phyloP scores from a whole-genome alignment of 306 rosid species.

The Nissolia schottii region DNA sequence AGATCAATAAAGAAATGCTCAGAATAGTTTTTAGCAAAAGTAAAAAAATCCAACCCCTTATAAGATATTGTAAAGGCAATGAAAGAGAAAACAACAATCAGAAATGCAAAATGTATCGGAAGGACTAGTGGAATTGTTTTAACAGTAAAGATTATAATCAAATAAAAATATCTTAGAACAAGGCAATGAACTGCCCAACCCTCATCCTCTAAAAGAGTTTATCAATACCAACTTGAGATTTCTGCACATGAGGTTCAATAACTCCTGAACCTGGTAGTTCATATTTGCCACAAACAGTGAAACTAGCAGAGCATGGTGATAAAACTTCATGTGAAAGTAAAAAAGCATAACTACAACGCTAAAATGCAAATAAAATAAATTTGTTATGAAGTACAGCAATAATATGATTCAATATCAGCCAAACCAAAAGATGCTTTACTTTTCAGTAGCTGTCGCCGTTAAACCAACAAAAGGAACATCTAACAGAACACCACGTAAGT shows the following conservation, averaged over 20 bases:
- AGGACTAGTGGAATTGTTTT: background rate
- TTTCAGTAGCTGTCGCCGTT: constrained; percentile 91
- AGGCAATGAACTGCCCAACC: background rate
- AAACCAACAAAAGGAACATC: constrained; percentile 85
- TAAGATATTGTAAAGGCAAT: background rate
- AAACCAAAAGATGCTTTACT: constrained; percentile 44
- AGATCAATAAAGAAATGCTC: background rate
- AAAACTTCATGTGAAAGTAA: background rate
- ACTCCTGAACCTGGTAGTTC: background rate
- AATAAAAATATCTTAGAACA: background rate
- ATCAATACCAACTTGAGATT: background rate
- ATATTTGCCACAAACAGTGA: background rate
- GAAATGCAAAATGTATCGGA: background rate
- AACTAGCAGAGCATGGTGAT: background rate
- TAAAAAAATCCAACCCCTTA: background rate
- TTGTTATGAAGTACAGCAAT: background rate
- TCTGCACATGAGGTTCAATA: background rate
- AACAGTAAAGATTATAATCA: background rate
- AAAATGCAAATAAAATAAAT: background rate
- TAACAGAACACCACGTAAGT: constrained; percentile 58
- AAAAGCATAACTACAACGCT: background rate
- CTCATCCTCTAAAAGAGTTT: background rate
- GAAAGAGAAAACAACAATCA: background rate
- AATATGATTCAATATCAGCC: constrained; percentile 18
- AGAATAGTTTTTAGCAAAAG: background rate